Percentiles rank a stretch among this genome's conserved stretches.
These are phyloP conservation scores for Trichoderma simmonsii DNA, from an alignment of 2,329 filamentous ascomycete genomes.

Conservation along the genomic window DNA sequence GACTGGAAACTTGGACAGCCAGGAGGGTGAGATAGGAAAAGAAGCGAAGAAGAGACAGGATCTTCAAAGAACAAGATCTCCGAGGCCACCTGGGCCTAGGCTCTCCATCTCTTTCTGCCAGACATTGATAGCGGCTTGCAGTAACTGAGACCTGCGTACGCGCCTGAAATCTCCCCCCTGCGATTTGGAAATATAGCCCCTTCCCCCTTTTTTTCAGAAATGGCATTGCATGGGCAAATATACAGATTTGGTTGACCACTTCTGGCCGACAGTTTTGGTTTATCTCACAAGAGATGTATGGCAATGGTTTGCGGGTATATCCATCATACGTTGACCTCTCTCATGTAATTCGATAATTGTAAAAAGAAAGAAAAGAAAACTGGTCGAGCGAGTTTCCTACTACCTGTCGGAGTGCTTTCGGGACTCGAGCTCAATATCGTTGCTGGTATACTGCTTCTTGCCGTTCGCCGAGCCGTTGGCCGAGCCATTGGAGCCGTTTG, in stretches of 20 bases:
- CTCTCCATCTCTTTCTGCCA: neutral
- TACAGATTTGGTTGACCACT: slow-evolving; percentile 4
- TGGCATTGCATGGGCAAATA: slow-evolving; percentile 1
- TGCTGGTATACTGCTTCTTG: slow-evolving; percentile 37
- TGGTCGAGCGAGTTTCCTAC: neutral
- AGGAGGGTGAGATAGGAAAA: neutral
- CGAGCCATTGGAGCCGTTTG: slow-evolving; percentile 34
- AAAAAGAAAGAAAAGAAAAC: neutral
- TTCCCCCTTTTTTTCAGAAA: neutral
- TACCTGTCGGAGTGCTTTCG: slow-evolving; percentile 41
- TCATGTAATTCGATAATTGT: neutral
- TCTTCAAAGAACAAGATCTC: neutral
- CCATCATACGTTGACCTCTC: slow-evolving; percentile 8
- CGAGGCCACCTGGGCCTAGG: neutral
- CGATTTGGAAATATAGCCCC: neutral
- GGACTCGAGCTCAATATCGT: slow-evolving; percentile 50
- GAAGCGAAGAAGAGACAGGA: neutral
- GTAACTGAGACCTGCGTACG: neutral
- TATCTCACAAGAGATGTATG: slow-evolving; percentile 10
- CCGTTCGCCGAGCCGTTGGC: slow-evolving; percentile 43
- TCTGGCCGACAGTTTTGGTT: neutral
- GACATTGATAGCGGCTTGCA: neutral
- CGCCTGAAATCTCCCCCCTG: neutral
- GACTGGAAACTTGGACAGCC: neutral
- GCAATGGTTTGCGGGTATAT: slow-evolving; percentile 17